Conservation (phyloP, 371 early-diverging fungal species). For the Dinochytrium kinnereticum region DNA sequence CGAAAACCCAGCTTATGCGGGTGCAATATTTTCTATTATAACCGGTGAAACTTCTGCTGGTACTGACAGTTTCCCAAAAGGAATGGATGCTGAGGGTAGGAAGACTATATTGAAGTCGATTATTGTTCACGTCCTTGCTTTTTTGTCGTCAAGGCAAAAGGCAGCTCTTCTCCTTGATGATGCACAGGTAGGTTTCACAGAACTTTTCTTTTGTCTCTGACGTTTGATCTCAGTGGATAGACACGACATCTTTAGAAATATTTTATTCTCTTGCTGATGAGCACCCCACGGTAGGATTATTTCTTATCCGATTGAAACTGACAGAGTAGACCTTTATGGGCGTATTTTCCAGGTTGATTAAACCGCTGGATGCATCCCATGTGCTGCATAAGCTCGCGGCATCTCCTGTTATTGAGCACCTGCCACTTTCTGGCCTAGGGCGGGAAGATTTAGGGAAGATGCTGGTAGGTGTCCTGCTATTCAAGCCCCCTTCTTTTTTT, state of each 20-base stretch:
- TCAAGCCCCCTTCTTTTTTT: background rate
- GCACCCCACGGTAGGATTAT: background rate
- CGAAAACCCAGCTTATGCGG: slow-evolving; percentile 5
- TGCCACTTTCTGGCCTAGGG: background rate
- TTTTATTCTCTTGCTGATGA: background rate
- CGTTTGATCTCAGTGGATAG: background rate
- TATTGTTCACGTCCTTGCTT: background rate
- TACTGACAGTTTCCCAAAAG: background rate
- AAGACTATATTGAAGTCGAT: background rate
- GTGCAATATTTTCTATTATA: background rate
- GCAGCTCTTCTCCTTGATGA: background rate
- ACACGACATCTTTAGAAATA: background rate
- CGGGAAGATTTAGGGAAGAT: background rate
- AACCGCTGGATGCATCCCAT: background rate
- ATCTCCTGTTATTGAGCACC: background rate
- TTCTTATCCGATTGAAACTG: background rate
- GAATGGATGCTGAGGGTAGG: background rate
- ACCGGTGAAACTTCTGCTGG: background rate
- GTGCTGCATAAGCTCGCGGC: background rate
- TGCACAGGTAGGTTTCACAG: background rate
- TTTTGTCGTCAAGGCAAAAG: background rate
- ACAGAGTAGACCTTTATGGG: background rate
- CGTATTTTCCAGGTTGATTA: background rate
- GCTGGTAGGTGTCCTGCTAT: background rate
- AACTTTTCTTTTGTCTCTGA: background rate